A percentile compares a stretch with the other conserved stretches of the same genome.
Evolutionary conservation across 106 monocot species (phyloP).

Genomic region (Dendrobium officinale): DNA sequence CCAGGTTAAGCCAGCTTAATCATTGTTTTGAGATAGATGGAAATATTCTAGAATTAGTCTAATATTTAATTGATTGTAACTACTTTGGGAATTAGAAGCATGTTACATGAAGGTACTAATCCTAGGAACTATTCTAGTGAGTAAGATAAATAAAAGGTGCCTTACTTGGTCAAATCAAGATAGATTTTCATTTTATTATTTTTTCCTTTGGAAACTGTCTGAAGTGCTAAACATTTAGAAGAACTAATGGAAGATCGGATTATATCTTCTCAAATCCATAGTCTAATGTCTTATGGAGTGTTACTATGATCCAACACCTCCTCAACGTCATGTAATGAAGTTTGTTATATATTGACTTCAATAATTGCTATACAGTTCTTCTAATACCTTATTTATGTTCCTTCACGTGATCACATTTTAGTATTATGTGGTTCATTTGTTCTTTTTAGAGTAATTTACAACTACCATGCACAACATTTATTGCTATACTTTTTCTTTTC

Average conservation of each 20-base stretch:
- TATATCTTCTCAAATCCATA: not conserved
- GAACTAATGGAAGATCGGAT: not conserved
- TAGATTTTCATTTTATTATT: not conserved
- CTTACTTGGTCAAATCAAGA: not conserved
- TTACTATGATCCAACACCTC: not conserved
- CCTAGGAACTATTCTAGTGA: not conserved
- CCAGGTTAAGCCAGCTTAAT: not conserved
- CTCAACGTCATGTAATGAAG: not conserved
- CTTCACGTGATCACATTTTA: not conserved
- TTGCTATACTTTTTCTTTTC: not conserved
- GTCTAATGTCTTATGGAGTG: not conserved
- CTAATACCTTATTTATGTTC: not conserved
- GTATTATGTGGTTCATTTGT: not conserved
- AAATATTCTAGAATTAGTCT: not conserved
- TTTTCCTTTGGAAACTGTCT: conserved; percentile 1
- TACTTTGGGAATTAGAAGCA: not conserved
- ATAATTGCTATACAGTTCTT: not conserved
- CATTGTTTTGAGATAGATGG: not conserved
- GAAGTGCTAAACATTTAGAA: not conserved
- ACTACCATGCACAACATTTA: not conserved
- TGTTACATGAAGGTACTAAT: not conserved
- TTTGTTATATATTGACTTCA: not conserved
- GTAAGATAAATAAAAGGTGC: not conserved
- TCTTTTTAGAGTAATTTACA: not conserved
- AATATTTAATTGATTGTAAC: not conserved